Base-by-base conservation (phyloP, 768 basidiomycete genomes). In the Lactarius deliciosus region DNA sequence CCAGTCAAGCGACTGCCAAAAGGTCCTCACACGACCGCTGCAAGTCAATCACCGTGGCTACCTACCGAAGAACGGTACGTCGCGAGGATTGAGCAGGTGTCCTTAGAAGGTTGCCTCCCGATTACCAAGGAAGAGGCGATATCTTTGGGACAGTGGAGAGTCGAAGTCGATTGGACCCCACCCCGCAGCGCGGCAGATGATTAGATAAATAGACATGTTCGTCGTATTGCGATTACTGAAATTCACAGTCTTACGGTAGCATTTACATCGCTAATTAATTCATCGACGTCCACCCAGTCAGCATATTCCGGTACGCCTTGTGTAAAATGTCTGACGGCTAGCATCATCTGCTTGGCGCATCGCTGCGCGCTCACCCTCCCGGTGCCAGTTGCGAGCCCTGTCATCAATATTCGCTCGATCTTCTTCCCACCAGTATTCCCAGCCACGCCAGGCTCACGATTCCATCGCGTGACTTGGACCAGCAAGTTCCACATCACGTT, bases 401-500 rank as follows among this genome's bases (percentile, higher is more conserved):
- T 69, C 68, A 72, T 67, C 61, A 72, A 64, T 45, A 72, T 61
- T 20, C 57, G 61, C 61, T 57, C 30, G 34, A 72, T 61, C 5
- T 38, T 54, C 15, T 38, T 57, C 7, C 25, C 30, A 7, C 28
- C n/a, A 9, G 41, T 2, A 15, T 50, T 40, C 22, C 40, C 63
- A 15, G 18, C 22, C n/a, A 43, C 32, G n/a, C 3, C 60, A 36
- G n/a, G 34, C 28, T 38, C 62, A 13, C 62, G 40, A 61, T 76
- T 76, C 74, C 75, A 75, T 3, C 56, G 67, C 61, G 70, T 66
- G 13, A 78, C 38, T 60, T 72, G 69, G 25, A 68, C 70, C 5
- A 76, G 68, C 25, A 78, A 64, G 45, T 65, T 68, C 78, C 76
- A 78, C 72, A 75, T 74, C 20, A 68, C 72, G 55, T 77, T 75